Base-by-base conservation (phyloP, 176 grass and related monocot species). In the maize (Zea mays) region DNA sequence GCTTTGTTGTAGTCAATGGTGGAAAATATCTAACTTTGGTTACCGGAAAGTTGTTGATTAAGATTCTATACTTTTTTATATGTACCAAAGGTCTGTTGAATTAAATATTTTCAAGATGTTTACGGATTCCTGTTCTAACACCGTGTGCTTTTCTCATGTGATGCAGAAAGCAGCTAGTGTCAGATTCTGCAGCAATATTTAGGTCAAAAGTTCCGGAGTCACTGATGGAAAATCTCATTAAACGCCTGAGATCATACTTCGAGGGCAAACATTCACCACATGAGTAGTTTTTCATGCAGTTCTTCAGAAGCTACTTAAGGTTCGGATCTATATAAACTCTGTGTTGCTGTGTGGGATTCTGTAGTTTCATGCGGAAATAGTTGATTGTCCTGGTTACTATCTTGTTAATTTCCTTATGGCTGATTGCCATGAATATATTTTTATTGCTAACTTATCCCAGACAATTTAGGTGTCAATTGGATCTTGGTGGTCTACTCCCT, bases 101-200 rank as follows among this genome's bases (percentile, higher is more conserved):
- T 57, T 59, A 83, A 17, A 44, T 45, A 11, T 42, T 39, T 45
- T 68, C 38, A 54, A 80, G 14, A 75, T 70, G 9, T 52, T 69
- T 69, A 39, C 62, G 9, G 52, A 61, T 44, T 9, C 4, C 35
- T 83, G 19, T 38, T 79, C 68, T 85, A 16, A 90, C 39, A 75
- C 47, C 76, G 46, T 69, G 52, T 62, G 21, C 42, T 67, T 59
- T 64, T 78, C 58, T 47, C 33, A 7, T 86, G 72, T 69, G 80
- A 74, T 90, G 88, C 96, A 99, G 92, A 83, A 83, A 84, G 40
- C 77, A 86, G 55, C 67, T 99, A 78, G 83, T 73, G 72, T 85
- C 14, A 55, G 88, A 87, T 82, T 85, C 92, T 35, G 90, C 60
- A 67, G 93, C 37, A 67, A 79, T n/a, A 27, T 93, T 96, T 81